These are phyloP conservation scores for Hordeum vulgare DNA, from an alignment of 176 grass and related monocot genomes.

Conservation along the genomic window DNA sequence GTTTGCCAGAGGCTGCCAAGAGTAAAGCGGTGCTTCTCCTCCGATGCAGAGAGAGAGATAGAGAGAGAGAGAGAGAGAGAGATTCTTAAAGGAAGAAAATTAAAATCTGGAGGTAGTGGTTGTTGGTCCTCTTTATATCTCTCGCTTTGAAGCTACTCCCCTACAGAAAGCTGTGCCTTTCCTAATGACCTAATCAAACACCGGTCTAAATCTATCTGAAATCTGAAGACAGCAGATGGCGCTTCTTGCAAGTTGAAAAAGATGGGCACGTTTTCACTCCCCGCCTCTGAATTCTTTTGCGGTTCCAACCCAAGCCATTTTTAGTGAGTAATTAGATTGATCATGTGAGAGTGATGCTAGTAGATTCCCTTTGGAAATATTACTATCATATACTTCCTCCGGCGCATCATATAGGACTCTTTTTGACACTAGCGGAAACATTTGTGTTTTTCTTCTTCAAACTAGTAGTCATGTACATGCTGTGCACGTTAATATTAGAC, in stretches of 20 bases:
- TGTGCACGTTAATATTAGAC: no score
- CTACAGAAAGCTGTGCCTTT: constrained; percentile 7
- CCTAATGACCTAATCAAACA: constrained; percentile 28
- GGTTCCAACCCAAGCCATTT: background rate
- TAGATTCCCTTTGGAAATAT: background rate
- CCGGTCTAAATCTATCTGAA: background rate
- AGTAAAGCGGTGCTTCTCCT: background rate
- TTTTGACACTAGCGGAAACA: no score
- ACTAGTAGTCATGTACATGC: no score
- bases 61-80: background rate
- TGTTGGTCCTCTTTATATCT: constrained; percentile 22
- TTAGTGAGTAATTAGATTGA: background rate
- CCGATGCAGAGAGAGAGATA: background rate
- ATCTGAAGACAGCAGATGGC: background rate
- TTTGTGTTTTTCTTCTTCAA: no score
- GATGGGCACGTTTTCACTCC: background rate
- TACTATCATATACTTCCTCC: no score
- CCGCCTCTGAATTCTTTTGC: background rate
- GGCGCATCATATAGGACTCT: no score
- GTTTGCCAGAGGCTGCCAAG: background rate
- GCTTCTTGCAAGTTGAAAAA: background rate
- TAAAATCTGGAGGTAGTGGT: constrained; percentile 10
- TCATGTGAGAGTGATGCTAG: constrained; percentile 1
- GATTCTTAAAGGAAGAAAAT: background rate
- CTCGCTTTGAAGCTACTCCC: constrained; percentile 34